A percentile compares a stretch with the other conserved stretches of the same genome.
Evolutionary conservation across 345 rosid species (phyloP).

Genomic region (Melastoma malabathricum): DNA sequence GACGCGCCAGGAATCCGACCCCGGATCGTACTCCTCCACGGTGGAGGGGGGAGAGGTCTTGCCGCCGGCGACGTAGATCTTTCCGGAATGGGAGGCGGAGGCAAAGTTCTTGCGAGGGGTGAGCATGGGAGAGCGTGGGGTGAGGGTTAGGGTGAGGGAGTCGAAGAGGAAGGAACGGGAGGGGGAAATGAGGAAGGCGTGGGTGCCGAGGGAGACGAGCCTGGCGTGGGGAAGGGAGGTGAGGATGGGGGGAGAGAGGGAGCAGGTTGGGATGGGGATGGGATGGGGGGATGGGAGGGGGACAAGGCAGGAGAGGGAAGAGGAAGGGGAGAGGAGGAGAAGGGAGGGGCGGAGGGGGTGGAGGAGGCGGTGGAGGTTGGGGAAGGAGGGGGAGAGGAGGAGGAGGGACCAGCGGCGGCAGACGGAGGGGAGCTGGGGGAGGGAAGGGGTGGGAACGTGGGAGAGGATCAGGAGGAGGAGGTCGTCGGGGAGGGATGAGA

Average conservation of each 20-base stretch:
- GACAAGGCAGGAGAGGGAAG: conserved; percentile 36
- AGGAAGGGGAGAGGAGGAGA: conserved; percentile 42
- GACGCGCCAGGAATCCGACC: conserved; percentile 43
- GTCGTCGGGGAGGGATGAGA: conserved; percentile 67
- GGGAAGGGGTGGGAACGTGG: conserved; percentile 51
- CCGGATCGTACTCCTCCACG: conserved; percentile 83
- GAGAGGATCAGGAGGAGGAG: conserved; percentile 68
- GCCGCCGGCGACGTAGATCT: conserved; percentile 70
- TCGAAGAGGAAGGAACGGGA: conserved; percentile 44
- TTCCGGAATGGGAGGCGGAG: conserved; percentile 38
- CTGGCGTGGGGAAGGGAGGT: conserved; percentile 37
- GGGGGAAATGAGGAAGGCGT: conserved; percentile 41
- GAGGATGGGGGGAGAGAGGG: conserved; percentile 11
- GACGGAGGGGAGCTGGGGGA: conserved; percentile 46
- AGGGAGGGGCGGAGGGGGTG: conserved; percentile 39
- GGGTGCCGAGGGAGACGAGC: conserved; percentile 50
- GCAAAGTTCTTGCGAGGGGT: conserved; percentile 67
- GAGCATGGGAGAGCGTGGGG: conserved; percentile 35
- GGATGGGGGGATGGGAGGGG: conserved; percentile 15
- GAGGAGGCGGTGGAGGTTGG: conserved; percentile 49
- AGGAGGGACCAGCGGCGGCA: conserved; percentile 85
- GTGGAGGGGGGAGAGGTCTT: conserved; percentile 26
- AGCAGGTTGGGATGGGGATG: conserved; percentile 25
- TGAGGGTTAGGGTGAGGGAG: conserved; percentile 38
- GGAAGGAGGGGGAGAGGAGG: conserved; percentile 48